Base-by-base conservation (phyloP, 148 eudicot species). In the Pouteria glomerata region DNA sequence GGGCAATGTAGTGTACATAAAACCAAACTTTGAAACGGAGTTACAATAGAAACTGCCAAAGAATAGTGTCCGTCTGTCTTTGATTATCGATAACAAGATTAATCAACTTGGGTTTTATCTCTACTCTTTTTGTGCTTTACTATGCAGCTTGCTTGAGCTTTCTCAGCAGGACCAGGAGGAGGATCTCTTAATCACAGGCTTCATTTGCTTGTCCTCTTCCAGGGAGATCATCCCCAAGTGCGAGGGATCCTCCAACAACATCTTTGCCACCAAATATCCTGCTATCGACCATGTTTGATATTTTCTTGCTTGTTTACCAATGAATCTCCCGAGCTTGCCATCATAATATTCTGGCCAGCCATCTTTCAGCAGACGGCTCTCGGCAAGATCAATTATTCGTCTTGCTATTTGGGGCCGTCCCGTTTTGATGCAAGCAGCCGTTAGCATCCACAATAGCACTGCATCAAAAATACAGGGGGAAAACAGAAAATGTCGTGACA, bases 261-360 rank as follows among this genome's bases (percentile, higher is more conserved):
- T 93, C 70, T 93, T 93, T 26, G 98, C 89, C 71, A 93, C 98
- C 21, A 93, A 86, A 74, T 93, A 93, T 71, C 98, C 98, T 3
- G 97, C 97, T 59, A 93, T 85, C 1, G 98, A 93, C 98, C 98
- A 93, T 34, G 98, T 93, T 51, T 93, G 98, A 76, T 79, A 80
- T 69, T 89, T 90, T 65, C 98, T 82, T 1, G 97, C 97, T 78
- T 93, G 98, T 74, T 93, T 93, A 6, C 98, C 98, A 0, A 86
- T 78, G 42, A 71, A 93, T 82, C 93, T 90, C 47, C 98, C 98
- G 1, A 79, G 76, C 62, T 89, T 93, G 14, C 98, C 98, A 55
- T 93, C 98, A 19, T 93, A 93, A 68, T 93, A 93, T 74, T 93
- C 98, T 0, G 98, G 98, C 98, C 98, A 93, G 37, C 89, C 74